Conservation (phyloP, 106 monocot species). For the Cymbidium sinense region DNA sequence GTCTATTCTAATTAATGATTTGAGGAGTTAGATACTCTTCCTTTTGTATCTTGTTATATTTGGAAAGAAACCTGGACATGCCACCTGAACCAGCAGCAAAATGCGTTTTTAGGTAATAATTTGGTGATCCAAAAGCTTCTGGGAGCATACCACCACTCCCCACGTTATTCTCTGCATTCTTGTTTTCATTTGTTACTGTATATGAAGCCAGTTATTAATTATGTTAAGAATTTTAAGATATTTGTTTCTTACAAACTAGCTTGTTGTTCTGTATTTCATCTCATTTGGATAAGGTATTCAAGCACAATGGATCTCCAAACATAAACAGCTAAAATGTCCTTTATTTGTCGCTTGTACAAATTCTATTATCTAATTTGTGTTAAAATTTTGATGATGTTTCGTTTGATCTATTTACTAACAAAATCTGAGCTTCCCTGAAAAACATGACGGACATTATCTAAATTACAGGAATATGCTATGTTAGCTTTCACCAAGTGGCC, state of each 20-base stretch:
- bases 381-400: background rate
- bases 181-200: background rate
- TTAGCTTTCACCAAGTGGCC: background rate
- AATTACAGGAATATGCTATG: background rate
- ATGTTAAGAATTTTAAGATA: background rate
- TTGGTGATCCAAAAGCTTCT: background rate
- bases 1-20: too few species aligned
- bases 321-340: background rate
- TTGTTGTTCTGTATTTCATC: background rate
- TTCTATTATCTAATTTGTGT: background rate
- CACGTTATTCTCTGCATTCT: background rate
- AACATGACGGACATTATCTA: background rate
- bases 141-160: background rate
- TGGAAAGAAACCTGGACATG: too few species aligned
- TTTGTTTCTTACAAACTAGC: background rate
- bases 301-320: background rate
- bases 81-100: too few species aligned
- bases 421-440: background rate
- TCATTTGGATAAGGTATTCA: background rate
- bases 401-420: background rate
- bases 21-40: too few species aligned
- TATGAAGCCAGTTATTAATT: background rate
- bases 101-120: background rate
- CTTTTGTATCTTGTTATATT: too few species aligned
- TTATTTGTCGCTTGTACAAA: background rate